Conservation (phyloP, 257 asterid species). For the Paulownia fortunei region DNA sequence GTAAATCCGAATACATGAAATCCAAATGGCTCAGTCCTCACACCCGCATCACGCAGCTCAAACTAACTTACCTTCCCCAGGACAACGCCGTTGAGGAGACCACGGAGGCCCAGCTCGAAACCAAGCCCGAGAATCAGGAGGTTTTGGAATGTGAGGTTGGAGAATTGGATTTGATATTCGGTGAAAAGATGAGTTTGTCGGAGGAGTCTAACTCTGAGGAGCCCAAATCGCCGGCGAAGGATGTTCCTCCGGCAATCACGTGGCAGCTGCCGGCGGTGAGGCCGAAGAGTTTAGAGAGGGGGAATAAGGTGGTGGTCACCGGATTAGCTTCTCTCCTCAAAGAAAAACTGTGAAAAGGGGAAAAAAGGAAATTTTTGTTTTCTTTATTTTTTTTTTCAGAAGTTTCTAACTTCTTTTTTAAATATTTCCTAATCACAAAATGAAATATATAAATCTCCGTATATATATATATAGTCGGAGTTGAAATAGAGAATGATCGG, state of each 20-base stretch:
- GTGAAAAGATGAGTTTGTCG: slow-evolving; percentile 38
- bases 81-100: slow-evolving; percentile 29
- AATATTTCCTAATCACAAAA: slow-evolving; percentile 34
- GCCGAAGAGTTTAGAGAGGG: slow-evolving; percentile 65
- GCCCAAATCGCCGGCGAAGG: slow-evolving; percentile 39
- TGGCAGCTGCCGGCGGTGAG: slow-evolving; percentile 89
- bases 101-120: slow-evolving; percentile 4
- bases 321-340: slow-evolving; percentile 90
- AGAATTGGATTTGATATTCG: slow-evolving; percentile 71
- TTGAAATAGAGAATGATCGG: slow-evolving; percentile 31
- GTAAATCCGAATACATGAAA: slow-evolving; percentile 77
- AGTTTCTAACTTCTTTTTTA: slow-evolving; percentile 35
- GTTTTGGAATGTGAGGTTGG: slow-evolving; percentile 55
- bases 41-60: slow-evolving; percentile 47
- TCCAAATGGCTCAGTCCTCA: slow-evolving; percentile 84
- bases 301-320: slow-evolving; percentile 67
- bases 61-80: not conserved
- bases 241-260: slow-evolving; percentile 38
- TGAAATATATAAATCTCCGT: slow-evolving; percentile 34
- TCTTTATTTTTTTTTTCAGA: not conserved
- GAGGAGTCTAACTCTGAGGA: slow-evolving; percentile 19
- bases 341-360: slow-evolving; percentile 57
- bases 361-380: slow-evolving; percentile 30
- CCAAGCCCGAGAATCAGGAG: slow-evolving; percentile 26
- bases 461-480: slow-evolving; percentile 36